Evolutionary conservation across 169 alveolate genomes (phyloP).

Genomic region (Eimeria mitis): DNA sequence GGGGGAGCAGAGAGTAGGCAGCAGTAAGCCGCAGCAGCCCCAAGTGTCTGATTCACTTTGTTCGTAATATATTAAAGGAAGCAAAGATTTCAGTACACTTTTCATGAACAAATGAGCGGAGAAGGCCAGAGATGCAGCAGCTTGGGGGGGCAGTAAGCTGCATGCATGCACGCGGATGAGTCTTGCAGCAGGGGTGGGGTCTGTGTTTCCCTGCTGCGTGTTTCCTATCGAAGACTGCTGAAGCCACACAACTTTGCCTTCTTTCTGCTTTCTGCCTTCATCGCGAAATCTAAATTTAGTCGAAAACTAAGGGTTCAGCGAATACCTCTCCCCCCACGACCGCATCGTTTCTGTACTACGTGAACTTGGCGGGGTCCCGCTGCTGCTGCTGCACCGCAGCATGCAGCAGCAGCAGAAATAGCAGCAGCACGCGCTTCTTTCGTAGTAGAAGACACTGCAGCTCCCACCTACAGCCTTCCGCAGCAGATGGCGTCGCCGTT

Average conservation of each 20-base stretch:
- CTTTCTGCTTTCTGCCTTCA: background rate
- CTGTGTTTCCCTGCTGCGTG: background rate
- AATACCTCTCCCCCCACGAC: background rate
- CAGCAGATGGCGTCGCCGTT: constrained; percentile 27
- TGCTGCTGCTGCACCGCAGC: constrained; percentile 60
- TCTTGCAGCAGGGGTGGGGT: background rate
- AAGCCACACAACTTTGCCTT: background rate
- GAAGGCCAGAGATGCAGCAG: background rate
- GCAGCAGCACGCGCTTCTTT: background rate
- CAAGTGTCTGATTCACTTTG: background rate
- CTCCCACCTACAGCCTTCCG: background rate
- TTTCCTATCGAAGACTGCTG: background rate
- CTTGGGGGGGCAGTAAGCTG: background rate
- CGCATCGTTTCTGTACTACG: background rate
- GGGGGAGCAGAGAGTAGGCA: background rate
- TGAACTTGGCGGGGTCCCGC: background rate
- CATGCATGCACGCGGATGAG: background rate
- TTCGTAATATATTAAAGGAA: background rate
- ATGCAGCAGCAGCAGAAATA: constrained; percentile 40
- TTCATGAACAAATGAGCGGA: background rate
- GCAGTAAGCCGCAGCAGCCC: background rate
- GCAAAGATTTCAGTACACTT: background rate
- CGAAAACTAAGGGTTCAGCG: background rate
- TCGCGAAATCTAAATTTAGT: background rate
- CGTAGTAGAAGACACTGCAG: background rate